Conservation (phyloP, 331 rosid species). For the Pyracantha coccinea region DNA sequence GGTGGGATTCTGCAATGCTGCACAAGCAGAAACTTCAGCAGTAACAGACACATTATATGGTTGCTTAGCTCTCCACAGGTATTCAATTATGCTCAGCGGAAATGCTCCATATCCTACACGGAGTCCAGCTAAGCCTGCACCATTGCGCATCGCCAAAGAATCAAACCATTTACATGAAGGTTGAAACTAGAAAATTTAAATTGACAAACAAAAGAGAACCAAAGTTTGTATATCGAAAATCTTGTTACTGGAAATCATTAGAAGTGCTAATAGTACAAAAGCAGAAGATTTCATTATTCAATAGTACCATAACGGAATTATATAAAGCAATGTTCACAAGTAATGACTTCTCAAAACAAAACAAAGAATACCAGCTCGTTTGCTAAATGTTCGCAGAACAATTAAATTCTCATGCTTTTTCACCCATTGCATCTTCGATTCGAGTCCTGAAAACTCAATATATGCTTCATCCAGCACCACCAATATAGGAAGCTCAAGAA, state of each 20-base stretch:
- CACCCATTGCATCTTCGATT: conserved; percentile 86
- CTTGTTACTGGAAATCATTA: not conserved
- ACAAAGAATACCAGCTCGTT: conserved; percentile 75
- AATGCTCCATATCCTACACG: conserved; percentile 99
- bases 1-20: conserved; percentile 76
- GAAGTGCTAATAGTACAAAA: not conserved
- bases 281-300: not conserved
- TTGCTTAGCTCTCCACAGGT: conserved; percentile 94
- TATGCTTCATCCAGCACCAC: conserved; percentile 98
- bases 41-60: conserved; percentile 95
- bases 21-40: conserved; percentile 93
- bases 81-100: conserved; percentile 76
- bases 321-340: not conserved
- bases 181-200: not conserved
- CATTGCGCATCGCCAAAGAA: conserved; percentile 7
- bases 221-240: not conserved
- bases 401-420: conserved; percentile 84
- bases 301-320: not conserved
- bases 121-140: conserved; percentile 92
- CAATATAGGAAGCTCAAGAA: conserved; percentile 84
- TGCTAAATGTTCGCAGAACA: conserved; percentile 94
- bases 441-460: conserved; percentile 71
- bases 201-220: not conserved
- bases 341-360: not conserved
- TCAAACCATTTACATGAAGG: conserved; percentile 5